These are phyloP conservation scores for Porcisia hertigi DNA, from an alignment of 208 protist genomes.

Conservation along the genomic window DNA sequence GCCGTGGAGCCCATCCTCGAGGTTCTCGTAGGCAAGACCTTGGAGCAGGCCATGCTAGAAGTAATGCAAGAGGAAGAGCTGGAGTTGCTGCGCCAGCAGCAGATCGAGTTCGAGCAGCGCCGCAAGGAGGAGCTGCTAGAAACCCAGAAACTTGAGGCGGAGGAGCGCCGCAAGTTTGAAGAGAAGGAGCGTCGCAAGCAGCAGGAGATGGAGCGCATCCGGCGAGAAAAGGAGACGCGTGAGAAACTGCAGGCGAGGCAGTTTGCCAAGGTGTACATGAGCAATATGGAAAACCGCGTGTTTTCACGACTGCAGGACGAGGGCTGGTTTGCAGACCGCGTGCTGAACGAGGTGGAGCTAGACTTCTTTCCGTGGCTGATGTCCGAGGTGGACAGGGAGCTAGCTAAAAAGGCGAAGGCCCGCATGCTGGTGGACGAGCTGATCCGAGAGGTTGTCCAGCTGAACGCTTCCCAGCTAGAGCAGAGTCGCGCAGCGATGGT, in stretches of 20 bases:
- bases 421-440: slow-evolving; percentile 82
- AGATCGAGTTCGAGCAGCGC: slow-evolving; percentile 95
- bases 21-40: slow-evolving; percentile 97
- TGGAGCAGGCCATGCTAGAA: slow-evolving; percentile 98
- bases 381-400: slow-evolving; percentile 74
- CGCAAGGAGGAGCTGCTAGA: slow-evolving; percentile 96
- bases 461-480: slow-evolving; percentile 50
- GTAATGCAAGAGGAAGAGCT: slow-evolving; percentile 98
- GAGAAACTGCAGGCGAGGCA: slow-evolving; percentile 94
- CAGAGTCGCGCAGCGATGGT: slow-evolving; percentile 27
- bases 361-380: slow-evolving; percentile 96
- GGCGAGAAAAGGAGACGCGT: slow-evolving; percentile 86
- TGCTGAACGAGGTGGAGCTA: slow-evolving; percentile 94
- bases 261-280: slow-evolving; percentile 94
- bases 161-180: slow-evolving; percentile 94
- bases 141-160: slow-evolving; percentile 94
- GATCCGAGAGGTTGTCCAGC: slow-evolving; percentile 78
- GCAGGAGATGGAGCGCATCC: slow-evolving; percentile 93
- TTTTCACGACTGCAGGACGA: slow-evolving; percentile 91
- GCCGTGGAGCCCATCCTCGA: slow-evolving; percentile 97
- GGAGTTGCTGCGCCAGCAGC: slow-evolving; percentile 90
- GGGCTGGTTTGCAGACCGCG: slow-evolving; percentile 96
- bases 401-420: slow-evolving; percentile 85
- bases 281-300: slow-evolving; percentile 91
- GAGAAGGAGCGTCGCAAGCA: slow-evolving; percentile 95